phyloP scores from a whole-genome alignment of 768 basidiomycete species.

The Leccinum aurantiacum region DNA sequence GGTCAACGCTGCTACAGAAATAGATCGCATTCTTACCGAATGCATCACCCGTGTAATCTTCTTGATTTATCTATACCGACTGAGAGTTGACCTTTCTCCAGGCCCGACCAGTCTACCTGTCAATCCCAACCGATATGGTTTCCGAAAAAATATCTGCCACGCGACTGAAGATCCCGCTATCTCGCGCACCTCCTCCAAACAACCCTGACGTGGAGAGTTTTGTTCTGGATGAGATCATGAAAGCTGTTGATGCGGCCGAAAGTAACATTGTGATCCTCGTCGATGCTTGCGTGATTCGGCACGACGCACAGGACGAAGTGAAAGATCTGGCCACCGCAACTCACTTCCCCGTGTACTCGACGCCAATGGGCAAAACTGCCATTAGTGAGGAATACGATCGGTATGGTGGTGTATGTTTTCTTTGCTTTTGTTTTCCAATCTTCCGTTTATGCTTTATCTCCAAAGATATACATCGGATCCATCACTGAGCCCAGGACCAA shows the following conservation, averaged over 20 bases:
- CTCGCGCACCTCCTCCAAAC: conserved; percentile 48
- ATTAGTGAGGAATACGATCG: conserved; percentile 69
- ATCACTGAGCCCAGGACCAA: conserved; percentile 66
- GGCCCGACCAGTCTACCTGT: conserved; percentile 86
- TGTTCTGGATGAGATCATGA: conserved; percentile 71
- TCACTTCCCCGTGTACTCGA: conserved; percentile 68
- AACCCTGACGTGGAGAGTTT: conserved; percentile 59
- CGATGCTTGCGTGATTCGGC: conserved; percentile 79
- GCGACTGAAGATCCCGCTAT: conserved; percentile 59
- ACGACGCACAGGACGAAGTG: conserved; percentile 62
- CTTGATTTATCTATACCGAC: not conserved
- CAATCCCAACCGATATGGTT: conserved; percentile 83
- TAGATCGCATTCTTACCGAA: conserved; percentile 76
- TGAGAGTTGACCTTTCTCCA: conserved; percentile 25
- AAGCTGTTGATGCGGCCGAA: conserved; percentile 58
- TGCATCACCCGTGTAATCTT: conserved; percentile 55
- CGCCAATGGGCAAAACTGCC: conserved; percentile 81
- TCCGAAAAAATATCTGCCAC: conserved; percentile 63
- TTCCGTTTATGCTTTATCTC: not conserved
- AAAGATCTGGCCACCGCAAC: conserved; percentile 63
- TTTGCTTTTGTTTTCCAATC: not conserved
- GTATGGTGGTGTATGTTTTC: conserved; percentile 71
- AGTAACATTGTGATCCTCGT: conserved; percentile 71
- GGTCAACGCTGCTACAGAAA: conserved; percentile 58
- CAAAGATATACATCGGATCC: conserved; percentile 73